Evolutionary conservation across 2,329 filamentous ascomycete genomes (phyloP).

Genomic region (Xylaria sp.): DNA sequence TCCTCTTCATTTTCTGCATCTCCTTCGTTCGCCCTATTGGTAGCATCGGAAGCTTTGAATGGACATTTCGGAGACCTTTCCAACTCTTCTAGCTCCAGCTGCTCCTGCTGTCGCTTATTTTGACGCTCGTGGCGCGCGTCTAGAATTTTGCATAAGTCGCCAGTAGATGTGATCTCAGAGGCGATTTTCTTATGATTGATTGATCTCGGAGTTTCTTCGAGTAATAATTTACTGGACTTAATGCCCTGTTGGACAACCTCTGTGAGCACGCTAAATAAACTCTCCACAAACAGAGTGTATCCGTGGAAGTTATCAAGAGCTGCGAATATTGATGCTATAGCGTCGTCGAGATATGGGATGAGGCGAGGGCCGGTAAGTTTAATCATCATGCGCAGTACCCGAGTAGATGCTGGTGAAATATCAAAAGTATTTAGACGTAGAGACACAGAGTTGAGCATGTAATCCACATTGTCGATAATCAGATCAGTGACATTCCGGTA

Average conservation of each 20-base stretch:
- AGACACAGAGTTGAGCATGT: constrained; percentile 92
- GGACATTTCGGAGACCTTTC: constrained; percentile 52
- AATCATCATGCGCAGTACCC: constrained; percentile 95
- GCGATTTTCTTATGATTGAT: constrained; percentile 58
- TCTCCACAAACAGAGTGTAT: constrained; percentile 86
- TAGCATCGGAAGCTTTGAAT: constrained; percentile 49
- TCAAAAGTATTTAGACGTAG: constrained; percentile 91
- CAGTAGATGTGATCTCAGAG: constrained; percentile 52
- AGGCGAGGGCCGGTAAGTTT: constrained; percentile 82
- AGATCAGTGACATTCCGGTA: constrained; percentile 79
- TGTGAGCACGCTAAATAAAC: constrained; percentile 83
- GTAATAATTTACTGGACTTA: constrained; percentile 63
- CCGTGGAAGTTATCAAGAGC: constrained; percentile 96
- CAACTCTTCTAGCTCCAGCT: constrained; percentile 50
- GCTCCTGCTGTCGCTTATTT: constrained; percentile 47
- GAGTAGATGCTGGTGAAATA: constrained; percentile 88
- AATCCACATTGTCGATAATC: constrained; percentile 92
- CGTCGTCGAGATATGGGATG: constrained; percentile 90
- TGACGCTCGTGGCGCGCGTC: constrained; percentile 67
- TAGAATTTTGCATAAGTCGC: constrained; percentile 67
- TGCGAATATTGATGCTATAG: constrained; percentile 89
- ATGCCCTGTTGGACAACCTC: constrained; percentile 86
- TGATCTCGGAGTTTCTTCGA: constrained; percentile 53
- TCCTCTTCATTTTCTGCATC: constrained; percentile 52
- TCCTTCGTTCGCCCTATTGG: constrained; percentile 50